These are phyloP conservation scores for Hypholoma sublateritium DNA, from an alignment of 768 basidiomycete species.

Conservation along the genomic window DNA sequence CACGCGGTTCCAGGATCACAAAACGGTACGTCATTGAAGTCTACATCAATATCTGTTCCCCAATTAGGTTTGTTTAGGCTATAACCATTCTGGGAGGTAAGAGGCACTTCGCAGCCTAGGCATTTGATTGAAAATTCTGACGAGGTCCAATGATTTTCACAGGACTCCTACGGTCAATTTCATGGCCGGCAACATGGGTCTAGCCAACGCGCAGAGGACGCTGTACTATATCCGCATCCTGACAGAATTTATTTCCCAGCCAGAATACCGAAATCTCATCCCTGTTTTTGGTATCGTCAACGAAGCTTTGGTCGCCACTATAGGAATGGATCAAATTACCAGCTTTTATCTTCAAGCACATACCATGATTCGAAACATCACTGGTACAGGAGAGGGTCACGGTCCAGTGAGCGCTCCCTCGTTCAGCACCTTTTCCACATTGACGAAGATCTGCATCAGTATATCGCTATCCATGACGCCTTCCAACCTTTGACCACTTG, in stretches of 20 bases:
- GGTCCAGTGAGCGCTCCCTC: constrained; percentile 35
- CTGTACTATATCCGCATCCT: constrained; percentile 75
- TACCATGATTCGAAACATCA: constrained; percentile 63
- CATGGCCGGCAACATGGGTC: constrained; percentile 73
- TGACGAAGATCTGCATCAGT: constrained; percentile 28
- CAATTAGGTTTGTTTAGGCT: constrained; percentile 31
- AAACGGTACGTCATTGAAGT: constrained; percentile 45
- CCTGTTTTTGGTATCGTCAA: constrained; percentile 65
- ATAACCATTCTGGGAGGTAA: constrained; percentile 59
- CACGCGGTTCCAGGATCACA: constrained; percentile 81
- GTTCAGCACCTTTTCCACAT: not conserved
- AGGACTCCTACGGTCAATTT: constrained; percentile 57
- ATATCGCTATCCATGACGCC: constrained; percentile 47
- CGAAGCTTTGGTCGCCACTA: constrained; percentile 45
- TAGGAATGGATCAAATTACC: constrained; percentile 53
- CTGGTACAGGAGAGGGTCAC: constrained; percentile 71
- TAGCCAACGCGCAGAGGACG: constrained; percentile 82
- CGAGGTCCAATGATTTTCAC: not conserved
- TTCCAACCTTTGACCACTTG: constrained; percentile 45
- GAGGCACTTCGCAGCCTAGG: constrained; percentile 9
- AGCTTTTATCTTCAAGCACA: constrained; percentile 62
- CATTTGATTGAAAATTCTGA: not conserved
- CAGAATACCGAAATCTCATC: constrained; percentile 49
- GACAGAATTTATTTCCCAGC: constrained; percentile 80
- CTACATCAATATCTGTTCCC: not conserved